These are phyloP conservation scores for Chlorella vulgaris DNA, from an alignment of 139 green algal species.

Conservation along the genomic window DNA sequence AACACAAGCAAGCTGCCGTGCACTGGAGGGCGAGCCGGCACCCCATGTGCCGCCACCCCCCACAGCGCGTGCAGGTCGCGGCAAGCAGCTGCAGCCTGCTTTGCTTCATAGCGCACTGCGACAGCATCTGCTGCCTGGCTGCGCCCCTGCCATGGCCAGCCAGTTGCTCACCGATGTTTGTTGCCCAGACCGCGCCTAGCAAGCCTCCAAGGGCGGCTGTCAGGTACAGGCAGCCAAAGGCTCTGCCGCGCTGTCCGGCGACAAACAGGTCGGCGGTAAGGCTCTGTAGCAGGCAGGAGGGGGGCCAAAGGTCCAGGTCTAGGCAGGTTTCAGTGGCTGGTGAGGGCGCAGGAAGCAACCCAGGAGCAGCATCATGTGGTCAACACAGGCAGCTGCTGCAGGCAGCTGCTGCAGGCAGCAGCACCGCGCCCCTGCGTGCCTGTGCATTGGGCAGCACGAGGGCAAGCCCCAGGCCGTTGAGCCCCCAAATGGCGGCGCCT, in stretches of 20 bases:
- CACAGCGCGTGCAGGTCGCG: too few species aligned
- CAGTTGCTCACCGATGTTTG: conserved; percentile 66
- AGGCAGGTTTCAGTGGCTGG: too few species aligned
- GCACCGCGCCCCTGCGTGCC: background rate
- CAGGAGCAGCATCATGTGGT: too few species aligned
- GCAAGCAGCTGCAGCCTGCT: background rate
- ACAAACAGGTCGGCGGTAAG: conserved; percentile 61
- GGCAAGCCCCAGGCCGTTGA: conserved; percentile 77
- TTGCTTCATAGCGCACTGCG: background rate
- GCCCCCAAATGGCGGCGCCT: conserved; percentile 63
- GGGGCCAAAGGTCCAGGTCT: too few species aligned
- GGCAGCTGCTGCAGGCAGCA: too few species aligned
- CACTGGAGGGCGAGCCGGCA: too few species aligned
- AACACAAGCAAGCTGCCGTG: too few species aligned
- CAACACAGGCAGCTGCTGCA: too few species aligned
- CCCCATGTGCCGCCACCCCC: too few species aligned
- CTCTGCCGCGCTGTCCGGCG: conserved; percentile 48
- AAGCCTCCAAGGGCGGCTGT: conserved; percentile 57
- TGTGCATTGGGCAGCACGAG: conserved; percentile 70
- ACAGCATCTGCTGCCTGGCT: background rate
- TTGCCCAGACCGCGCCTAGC: conserved; percentile 71
- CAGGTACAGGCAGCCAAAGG: conserved; percentile 72
- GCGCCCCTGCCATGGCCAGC: background rate
- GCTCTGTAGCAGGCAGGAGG: too few species aligned
- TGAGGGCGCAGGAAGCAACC: background rate